phyloP scores from a whole-genome alignment of 2,329 filamentous ascomycete genomes.

The Chalaropsis thielavioides region DNA sequence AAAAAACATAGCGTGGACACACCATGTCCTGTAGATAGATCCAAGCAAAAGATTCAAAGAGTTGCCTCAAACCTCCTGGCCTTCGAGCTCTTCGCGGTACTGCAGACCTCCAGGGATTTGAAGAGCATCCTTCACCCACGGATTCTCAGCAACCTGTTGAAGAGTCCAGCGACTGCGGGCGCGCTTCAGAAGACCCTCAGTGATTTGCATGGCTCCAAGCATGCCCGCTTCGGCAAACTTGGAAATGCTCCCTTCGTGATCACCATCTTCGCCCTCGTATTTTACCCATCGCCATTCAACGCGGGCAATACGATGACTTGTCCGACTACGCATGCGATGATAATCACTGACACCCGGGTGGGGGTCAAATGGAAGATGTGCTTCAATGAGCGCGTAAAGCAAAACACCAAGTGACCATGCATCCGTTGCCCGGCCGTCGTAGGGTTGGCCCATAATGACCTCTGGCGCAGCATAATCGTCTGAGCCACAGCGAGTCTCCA shows the following conservation, averaged over 20 bases:
- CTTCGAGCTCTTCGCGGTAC: constrained; percentile 45
- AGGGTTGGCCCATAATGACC: constrained; percentile 86
- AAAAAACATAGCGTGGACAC: constrained; percentile 17
- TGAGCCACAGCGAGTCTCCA: constrained; percentile 88
- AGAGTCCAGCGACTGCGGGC: constrained; percentile 65
- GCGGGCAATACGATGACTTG: constrained; percentile 85
- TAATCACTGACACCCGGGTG: constrained; percentile 66
- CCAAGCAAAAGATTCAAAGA: not conserved
- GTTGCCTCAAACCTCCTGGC: constrained; percentile 32
- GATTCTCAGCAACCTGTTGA: constrained; percentile 52
- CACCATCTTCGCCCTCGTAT: constrained; percentile 69
- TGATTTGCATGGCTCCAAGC: constrained; percentile 62
- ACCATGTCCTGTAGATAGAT: constrained; percentile 2
- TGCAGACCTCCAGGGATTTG: constrained; percentile 46
- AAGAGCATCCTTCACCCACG: constrained; percentile 68
- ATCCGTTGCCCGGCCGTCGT: constrained; percentile 83
- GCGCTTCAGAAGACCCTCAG: constrained; percentile 72
- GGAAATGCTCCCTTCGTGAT: constrained; percentile 56
- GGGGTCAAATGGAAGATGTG: constrained; percentile 84
- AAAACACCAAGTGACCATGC: constrained; percentile 92
- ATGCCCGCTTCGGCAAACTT: constrained; percentile 51
- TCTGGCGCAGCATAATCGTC: constrained; percentile 97
- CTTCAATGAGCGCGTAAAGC: constrained; percentile 84
- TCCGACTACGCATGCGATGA: constrained; percentile 61
- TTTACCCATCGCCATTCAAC: constrained; percentile 93